Evolutionary conservation across 331 rosid species (phyloP), one percentile per base, ranked within the genome.

Genomic region (Saraca asoca): DNA sequence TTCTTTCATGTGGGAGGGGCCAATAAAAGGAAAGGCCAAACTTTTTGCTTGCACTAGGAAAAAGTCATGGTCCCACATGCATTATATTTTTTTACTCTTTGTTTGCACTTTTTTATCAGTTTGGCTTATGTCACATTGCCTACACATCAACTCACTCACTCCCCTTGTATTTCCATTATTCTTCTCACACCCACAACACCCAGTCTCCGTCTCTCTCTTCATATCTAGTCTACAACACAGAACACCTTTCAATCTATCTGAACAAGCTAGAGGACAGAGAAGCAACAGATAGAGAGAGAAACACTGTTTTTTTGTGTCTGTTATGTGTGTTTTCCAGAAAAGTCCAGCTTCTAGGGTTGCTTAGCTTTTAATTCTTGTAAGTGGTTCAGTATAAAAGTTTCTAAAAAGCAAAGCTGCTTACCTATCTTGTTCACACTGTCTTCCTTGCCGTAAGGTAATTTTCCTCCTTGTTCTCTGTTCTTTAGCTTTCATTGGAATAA

Each of bases 61-160:
- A 86, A 81, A 66, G 85, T 45, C 80, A 58, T 50, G 81, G 91
- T 10, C 89, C 94, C 87, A 82, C 86, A 64, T 71, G 64, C 75
- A 72, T 60, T 69, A 71, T 63, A 58, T 51, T 45, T 78, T 61
- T 29, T 75, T 43, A 45, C 60, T 7, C 45, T 65, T 43, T 41
- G 34, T 34, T 9, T 77, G 71, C 68, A 38, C 76, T 75, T 75
- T n/a, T 76, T 70, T 77, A 74, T 80, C 74, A 37, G 48, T 70
- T 79, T 50, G 57, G 73, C 71, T 37, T 58, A 55, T 64, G 74
- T 65, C 80, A 79, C 73, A 39, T 57, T 57, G 24, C 65, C 69
- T 29, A 49, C 7, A 66, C 33, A 39, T 38, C 10, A 39, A 4
- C 50, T 45, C 58, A 71, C 12, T n/a, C 51, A 39, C 15, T 5